Evolutionary conservation across 257 asterid genomes (phyloP).

Genomic region (Scutellaria barbata): DNA sequence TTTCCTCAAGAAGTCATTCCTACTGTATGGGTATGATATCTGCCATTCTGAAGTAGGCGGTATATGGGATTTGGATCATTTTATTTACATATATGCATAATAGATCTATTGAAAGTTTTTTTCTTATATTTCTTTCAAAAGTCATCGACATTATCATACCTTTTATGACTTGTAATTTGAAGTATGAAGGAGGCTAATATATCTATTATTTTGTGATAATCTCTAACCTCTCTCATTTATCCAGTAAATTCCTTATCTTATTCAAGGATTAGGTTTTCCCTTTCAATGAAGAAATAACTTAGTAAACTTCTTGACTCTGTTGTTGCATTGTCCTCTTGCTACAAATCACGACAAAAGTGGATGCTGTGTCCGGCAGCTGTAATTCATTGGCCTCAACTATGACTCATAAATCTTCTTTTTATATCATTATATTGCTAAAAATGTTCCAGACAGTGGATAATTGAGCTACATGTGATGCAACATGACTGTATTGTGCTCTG

Average conservation of each 20-base stretch:
- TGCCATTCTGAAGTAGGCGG: conserved; percentile 21
- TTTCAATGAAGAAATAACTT: not conserved
- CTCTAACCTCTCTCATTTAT: not conserved
- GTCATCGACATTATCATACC: not conserved
- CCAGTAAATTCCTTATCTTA: not conserved
- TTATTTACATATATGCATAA: not conserved
- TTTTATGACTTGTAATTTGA: not conserved
- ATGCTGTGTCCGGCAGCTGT: conserved; percentile 6
- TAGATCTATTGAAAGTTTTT: conserved; percentile 22
- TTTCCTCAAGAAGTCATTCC: conserved; percentile 20
- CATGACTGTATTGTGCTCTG: conserved; percentile 28
- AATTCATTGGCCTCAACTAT: conserved; percentile 8
- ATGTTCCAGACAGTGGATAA: conserved; percentile 10
- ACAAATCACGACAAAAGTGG: not conserved
- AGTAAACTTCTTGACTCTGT: not conserved
- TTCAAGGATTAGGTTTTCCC: not conserved
- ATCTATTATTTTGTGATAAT: not conserved
- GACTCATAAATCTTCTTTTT: conserved; percentile 1
- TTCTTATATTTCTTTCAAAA: not conserved
- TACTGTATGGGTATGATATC: not conserved
- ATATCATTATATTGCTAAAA: conserved; percentile 20
- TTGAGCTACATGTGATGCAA: conserved; percentile 11
- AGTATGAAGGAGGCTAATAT: conserved; percentile 1
- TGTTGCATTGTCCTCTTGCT: conserved; percentile 23
- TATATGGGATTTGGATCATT: conserved; percentile 19